Evolutionary conservation across 2,329 filamentous ascomycete genomes (phyloP), one percentile per base, ranked within the genome.

Genomic region (Metarhizium album): DNA sequence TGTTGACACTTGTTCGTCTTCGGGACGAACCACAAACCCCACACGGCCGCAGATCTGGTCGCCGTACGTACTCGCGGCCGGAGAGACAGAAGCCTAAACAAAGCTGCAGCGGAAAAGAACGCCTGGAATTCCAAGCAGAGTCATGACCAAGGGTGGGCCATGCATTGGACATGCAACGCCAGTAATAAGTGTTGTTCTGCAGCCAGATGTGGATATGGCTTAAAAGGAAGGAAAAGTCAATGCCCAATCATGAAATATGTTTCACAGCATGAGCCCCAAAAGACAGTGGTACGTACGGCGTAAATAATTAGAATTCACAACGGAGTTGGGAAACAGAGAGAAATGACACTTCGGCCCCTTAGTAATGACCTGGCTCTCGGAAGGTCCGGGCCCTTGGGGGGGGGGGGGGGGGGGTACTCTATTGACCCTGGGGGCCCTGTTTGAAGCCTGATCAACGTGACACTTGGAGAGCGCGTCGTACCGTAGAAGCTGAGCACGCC

Each of bases 31-130:
- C 60, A 68, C 61, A 54, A 61, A 64, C 60, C 64, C 68, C 66
- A 68, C 68, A 63, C 59, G 67, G 66, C 66, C 67, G 68, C 68
- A 68, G 61, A 64, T 65, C 63, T 59, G 64, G 63, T 56, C 63
- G 60, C 65, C 63, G 57, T 56, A 59, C 63, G 57, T 56, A 59
- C 55, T 56, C 59, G 54, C 42, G 47, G 43, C 45, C 46, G 24
- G 42, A 47, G 31, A 50, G 33, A n/a, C n/a, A 45, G 29, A 43
- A 37, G 45, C 49, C 49, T 33, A 38, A 37, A 22, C 29, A 33
- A 40, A 45, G 40, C 27, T 37, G 38, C 40, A 48, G 37, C 49
- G 27, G 45, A 24, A 47, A 38, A 48, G 40, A 45, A 50, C n/a
- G 20, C 49, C 27, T 48, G 45, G 27, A 48, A 48, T 18, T 43